phyloP scores from a whole-genome alignment of 2,329 filamentous ascomycete genomes.

The Penicillium sp. region DNA sequence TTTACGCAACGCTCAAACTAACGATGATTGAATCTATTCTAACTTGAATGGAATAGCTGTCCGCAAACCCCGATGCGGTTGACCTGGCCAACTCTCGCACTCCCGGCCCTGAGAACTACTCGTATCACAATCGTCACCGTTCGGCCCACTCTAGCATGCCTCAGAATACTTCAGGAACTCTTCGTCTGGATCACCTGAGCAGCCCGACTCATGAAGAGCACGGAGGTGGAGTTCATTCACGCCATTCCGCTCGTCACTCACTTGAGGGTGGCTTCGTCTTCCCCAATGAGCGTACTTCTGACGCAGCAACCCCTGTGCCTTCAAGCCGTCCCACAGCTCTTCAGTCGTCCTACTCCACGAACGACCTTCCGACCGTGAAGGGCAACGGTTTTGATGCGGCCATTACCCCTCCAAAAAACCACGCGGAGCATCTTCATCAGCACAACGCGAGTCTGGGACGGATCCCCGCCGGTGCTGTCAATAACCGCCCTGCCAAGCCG shows the following conservation, averaged over 20 bases:
- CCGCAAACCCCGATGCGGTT: constrained; percentile 75
- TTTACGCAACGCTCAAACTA: background rate
- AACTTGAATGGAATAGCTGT: constrained; percentile 59
- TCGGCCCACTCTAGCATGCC: constrained; percentile 61
- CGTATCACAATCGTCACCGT: constrained; percentile 66
- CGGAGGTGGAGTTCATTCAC: constrained; percentile 26
- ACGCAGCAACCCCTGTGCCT: constrained; percentile 24
- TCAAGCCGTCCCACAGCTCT: constrained; percentile 49
- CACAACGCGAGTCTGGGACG: constrained; percentile 81
- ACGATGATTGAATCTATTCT: constrained; percentile 31
- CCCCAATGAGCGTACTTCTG: constrained; percentile 30
- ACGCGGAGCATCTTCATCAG: constrained; percentile 61
- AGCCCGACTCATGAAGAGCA: constrained; percentile 32
- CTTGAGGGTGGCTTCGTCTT: constrained; percentile 43
- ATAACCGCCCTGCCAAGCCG: constrained; percentile 57
- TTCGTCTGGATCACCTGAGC: constrained; percentile 38
- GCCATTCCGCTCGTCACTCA: constrained; percentile 46
- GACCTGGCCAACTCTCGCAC: constrained; percentile 73
- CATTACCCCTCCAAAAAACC: constrained; percentile 54
- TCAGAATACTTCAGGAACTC: constrained; percentile 50
- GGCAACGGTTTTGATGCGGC: constrained; percentile 54
- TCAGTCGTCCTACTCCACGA: constrained; percentile 85
- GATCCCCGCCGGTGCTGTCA: constrained; percentile 66
- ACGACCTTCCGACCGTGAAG: constrained; percentile 84
- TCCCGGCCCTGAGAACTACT: constrained; percentile 65